Base-by-base conservation (phyloP, 208 protist genomes). In the Acanthamoeba lenticulata region DNA sequence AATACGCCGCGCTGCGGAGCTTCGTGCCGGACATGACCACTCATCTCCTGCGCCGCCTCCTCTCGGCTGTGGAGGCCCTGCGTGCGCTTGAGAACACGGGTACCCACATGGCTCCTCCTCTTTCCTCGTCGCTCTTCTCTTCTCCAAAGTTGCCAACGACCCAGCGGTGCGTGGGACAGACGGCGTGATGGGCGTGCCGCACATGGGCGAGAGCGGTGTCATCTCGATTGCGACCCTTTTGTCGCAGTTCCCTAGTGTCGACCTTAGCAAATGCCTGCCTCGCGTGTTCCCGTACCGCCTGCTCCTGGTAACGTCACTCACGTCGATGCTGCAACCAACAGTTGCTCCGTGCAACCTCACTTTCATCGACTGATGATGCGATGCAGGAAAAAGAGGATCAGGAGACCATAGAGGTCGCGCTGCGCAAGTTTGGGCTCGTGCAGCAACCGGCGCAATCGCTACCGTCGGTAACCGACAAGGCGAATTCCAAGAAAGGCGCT, bases 341-440 rank as follows among this genome's bases (percentile, higher is more conserved):
- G 57, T n/a, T n/a, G n/a, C n/a, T n/a, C 47, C 21, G 19, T 34
- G 32, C 81, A 34, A 7, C n/a, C n/a, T n/a, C n/a, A n/a, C n/a
- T n/a, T n/a, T 81, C 40, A n/a, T 36, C 69, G 69, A 40, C 32
- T 47, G 24, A 81, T 81, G 32, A 81, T 42, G 1, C 69, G 19
- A 55, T 57, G 45, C 57, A 47, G 42, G 55, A 92, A 44, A 92
- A 92, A 49, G 86, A 92, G 44, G 90, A 94, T 27, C 90, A 85
- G 11, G 90, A 94, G 47, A 65, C 47, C 5, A 62, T 94, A 21
- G 90, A 94, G 32, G 49, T 94, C 13, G 72, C 72, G 19, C 72
- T 94, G 24, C 60, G 34, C 1, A 86, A 42, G 42, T 86, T 79
- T 86, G 77, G 77, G 19, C 45, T 86, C 2, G 77, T 57, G 6